Percentiles rank a stretch among this genome's conserved stretches.
Evolutionary conservation across 148 eudicot genomes (phyloP).

Genomic region (Chenopodium berlandieri): DNA sequence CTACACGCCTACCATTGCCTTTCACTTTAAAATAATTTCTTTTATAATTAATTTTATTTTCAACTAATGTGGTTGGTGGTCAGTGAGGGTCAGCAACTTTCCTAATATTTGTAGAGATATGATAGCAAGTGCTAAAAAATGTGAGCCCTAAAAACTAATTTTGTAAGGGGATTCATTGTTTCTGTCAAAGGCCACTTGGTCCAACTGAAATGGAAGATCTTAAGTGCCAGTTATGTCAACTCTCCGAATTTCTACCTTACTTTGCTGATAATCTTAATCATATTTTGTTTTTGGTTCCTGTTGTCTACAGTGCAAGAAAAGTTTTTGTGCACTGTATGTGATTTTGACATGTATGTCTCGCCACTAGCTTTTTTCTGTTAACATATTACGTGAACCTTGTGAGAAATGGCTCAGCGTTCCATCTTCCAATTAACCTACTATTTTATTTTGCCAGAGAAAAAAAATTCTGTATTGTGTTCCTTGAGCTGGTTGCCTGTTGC

Average conservation of each 20-base stretch:
- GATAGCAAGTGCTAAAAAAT: neutral
- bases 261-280: neutral
- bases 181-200: neutral
- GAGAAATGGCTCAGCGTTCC: neutral
- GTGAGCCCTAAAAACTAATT: neutral
- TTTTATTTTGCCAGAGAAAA: neutral
- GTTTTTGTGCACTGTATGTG: neutral
- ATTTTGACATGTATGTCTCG: neutral
- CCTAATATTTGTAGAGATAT: neutral
- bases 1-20: neutral
- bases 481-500: neutral
- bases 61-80: neutral
- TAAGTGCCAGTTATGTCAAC: neutral
- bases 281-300: neutral
- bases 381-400: neutral
- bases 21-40: neutral
- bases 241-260: neutral
- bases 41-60: neutral
- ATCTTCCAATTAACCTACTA: neutral
- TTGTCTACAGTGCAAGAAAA: neutral
- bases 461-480: neutral
- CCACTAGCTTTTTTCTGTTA: neutral
- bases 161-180: neutral
- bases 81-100: neutral
- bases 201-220: neutral